phyloP scores from a whole-genome alignment of 2,329 filamentous ascomycete species.

The Alternaria sp. region DNA sequence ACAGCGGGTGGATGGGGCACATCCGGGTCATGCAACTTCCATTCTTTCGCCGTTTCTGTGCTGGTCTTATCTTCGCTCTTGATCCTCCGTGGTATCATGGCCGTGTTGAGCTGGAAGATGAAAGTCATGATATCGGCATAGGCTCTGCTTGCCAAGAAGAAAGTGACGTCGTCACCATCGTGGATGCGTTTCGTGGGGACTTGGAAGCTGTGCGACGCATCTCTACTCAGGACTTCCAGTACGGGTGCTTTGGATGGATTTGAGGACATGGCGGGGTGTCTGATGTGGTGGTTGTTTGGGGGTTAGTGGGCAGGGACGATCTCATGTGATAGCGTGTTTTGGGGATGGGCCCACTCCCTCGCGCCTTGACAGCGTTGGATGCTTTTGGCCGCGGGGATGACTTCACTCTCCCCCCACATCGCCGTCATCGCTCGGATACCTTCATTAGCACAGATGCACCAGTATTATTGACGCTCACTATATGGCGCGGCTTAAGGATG shows the following conservation, averaged over 20 bases:
- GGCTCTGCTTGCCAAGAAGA: conserved; percentile 80
- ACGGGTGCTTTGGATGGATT: conserved; percentile 21
- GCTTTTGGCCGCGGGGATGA: background rate
- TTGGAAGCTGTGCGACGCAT: conserved; percentile 58
- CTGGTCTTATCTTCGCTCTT: conserved; percentile 41
- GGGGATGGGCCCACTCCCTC: conserved; percentile 6
- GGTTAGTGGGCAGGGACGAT: conserved; percentile 4
- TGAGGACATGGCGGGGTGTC: conserved; percentile 29
- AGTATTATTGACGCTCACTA: background rate
- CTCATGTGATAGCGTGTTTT: conserved; percentile 31
- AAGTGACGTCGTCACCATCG: conserved; percentile 78
- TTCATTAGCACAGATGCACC: background rate
- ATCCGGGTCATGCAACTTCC: conserved; percentile 53
- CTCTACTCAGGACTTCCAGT: conserved; percentile 29
- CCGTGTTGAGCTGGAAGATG: conserved; percentile 85
- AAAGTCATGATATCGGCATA: conserved; percentile 89
- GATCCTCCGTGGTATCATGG: conserved; percentile 75
- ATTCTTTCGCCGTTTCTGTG: conserved; percentile 58
- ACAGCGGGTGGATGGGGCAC: conserved; percentile 64
- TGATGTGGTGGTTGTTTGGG: conserved; percentile 1
- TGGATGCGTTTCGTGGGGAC: conserved; percentile 81
- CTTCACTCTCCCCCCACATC: conserved; percentile 9
- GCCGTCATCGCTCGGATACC: conserved; percentile 1
- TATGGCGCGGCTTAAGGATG: conserved; percentile 19
- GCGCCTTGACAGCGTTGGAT: background rate